Conservation (phyloP, 2,329 filamentous ascomycete species). For the Pyrenochaeta sp. region DNA sequence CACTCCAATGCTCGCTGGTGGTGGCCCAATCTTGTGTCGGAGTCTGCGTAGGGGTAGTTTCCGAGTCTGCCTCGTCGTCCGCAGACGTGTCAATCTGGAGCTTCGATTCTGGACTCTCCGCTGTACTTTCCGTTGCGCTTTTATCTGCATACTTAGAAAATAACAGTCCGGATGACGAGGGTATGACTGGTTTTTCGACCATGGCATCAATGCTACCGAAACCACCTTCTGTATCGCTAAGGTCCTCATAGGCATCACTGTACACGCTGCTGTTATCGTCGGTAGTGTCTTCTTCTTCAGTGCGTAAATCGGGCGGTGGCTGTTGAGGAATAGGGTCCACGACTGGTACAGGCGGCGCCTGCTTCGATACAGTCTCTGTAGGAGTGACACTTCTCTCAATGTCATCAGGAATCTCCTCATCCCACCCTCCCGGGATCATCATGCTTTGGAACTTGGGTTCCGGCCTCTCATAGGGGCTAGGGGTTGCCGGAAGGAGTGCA, state of each 20-base stretch:
- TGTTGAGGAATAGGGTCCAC: conserved; percentile 12
- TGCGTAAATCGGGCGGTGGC: conserved; percentile 6
- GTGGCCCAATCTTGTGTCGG: conserved; percentile 69
- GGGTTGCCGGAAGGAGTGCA: conserved; percentile 47
- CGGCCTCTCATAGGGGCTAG: conserved; percentile 36
- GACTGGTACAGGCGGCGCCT: conserved; percentile 1
- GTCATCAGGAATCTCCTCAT: conserved; percentile 37
- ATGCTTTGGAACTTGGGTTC: conserved; percentile 37
- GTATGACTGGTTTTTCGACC: conserved; percentile 64
- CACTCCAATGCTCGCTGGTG: conserved; percentile 75
- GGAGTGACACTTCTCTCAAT: not conserved
- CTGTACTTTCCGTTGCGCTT: conserved; percentile 17
- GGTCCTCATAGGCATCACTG: conserved; percentile 79
- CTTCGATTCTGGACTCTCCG: conserved; percentile 20
- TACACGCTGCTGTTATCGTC: conserved; percentile 66
- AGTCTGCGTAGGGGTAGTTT: conserved; percentile 36
- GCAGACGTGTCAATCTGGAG: conserved; percentile 17
- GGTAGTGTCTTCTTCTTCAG: conserved; percentile 34
- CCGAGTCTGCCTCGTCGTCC: conserved; percentile 14
- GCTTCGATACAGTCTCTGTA: not conserved
- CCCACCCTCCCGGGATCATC: conserved; percentile 43
- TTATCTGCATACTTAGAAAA: conserved; percentile 35
- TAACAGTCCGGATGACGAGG: conserved; percentile 33
- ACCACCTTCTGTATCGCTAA: conserved; percentile 71
- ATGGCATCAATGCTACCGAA: conserved; percentile 79